A percentile compares a stretch with the other conserved stretches of the same genome.
These are phyloP conservation scores for Kodamaea lidongshanica DNA, from an alignment of 805 yeast genomes.

Conservation along the genomic window DNA sequence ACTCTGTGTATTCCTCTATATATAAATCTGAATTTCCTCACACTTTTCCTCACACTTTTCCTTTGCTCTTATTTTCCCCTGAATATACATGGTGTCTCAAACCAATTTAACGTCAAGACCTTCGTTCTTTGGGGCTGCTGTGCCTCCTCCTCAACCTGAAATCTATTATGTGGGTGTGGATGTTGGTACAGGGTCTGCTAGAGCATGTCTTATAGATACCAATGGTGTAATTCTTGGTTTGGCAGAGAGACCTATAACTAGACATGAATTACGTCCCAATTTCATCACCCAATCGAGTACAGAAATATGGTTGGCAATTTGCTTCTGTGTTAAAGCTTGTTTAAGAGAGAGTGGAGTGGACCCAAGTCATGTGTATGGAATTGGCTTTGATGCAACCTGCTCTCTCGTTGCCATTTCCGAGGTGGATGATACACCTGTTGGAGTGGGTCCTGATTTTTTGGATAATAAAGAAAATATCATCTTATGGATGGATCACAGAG, in stretches of 20 bases:
- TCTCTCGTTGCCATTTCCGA: slow-evolving; percentile 79
- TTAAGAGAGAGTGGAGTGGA: slow-evolving; percentile 70
- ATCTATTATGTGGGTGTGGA: slow-evolving; percentile 74
- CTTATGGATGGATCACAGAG: slow-evolving; percentile 98
- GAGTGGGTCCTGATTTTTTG: slow-evolving; percentile 86
- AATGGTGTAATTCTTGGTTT: slow-evolving; percentile 75
- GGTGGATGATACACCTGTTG: slow-evolving; percentile 60
- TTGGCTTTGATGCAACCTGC: slow-evolving; percentile 97
- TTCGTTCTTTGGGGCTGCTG: slow-evolving; percentile 23
- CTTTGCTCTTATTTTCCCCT: no score
- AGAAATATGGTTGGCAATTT: slow-evolving; percentile 87
- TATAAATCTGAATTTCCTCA: no score
- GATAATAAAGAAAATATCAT: slow-evolving; percentile 75
- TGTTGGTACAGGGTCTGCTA: slow-evolving; percentile 96
- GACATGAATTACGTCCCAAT: slow-evolving; percentile 69
- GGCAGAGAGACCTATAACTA: slow-evolving; percentile 70
- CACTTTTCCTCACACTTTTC: no score
- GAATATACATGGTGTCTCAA: no score
- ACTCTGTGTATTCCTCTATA: no score
- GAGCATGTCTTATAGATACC: slow-evolving; percentile 87
- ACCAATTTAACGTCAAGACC: slow-evolving; percentile 37
- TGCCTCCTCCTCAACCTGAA: slow-evolving; percentile 38
- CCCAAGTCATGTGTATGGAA: slow-evolving; percentile 64
- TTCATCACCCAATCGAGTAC: slow-evolving; percentile 80
- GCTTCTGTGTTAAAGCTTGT: slow-evolving; percentile 73